Conservation (phyloP, 1,139 yeast genomes). For the Kurtzmaniella quercitrusa region DNA sequence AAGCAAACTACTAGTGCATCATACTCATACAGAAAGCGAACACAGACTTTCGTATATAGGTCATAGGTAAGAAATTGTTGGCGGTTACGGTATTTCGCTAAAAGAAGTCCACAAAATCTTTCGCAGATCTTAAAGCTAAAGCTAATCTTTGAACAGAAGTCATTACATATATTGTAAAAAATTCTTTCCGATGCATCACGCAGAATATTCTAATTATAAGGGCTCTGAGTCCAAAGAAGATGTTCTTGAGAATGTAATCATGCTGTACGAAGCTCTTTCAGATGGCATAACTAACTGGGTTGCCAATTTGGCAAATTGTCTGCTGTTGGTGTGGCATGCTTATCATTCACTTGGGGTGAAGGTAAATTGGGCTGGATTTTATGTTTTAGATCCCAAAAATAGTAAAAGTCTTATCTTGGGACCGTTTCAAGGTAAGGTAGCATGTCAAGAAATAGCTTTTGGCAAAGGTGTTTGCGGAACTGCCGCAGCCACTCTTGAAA, state of each 20-base stretch:
- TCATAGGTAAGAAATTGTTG: no score
- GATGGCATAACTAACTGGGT: conserved; percentile 76
- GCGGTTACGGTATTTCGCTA: no score
- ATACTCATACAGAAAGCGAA: no score
- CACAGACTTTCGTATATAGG: no score
- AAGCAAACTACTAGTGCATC: no score
- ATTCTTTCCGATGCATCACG: conserved; percentile 49
- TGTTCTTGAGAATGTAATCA: conserved; percentile 53
- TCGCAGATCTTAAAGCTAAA: no score
- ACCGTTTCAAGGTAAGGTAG: conserved; percentile 96
- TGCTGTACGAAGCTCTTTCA: conserved; percentile 62
- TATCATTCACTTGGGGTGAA: conserved; percentile 55
- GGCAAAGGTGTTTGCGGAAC: conserved; percentile 93
- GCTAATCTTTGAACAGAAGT: no score
- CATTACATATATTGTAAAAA: no score
- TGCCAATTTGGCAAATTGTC: conserved; percentile 78
- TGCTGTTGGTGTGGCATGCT: conserved; percentile 86
- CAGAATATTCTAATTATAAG: conserved; percentile 57
- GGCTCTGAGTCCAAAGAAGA: conserved; percentile 44
- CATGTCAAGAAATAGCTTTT: conserved; percentile 75
- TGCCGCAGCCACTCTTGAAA: conserved; percentile 55
- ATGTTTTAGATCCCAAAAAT: conserved; percentile 44
- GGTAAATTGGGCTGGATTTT: conserved; percentile 95
- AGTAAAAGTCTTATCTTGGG: conserved; percentile 61
- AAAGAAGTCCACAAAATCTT: no score